A percentile compares a stretch with the other conserved stretches of the same genome.
These are phyloP conservation scores for Sporothrix protearum DNA, from an alignment of 2,329 filamentous ascomycete species.

Conservation along the genomic window DNA sequence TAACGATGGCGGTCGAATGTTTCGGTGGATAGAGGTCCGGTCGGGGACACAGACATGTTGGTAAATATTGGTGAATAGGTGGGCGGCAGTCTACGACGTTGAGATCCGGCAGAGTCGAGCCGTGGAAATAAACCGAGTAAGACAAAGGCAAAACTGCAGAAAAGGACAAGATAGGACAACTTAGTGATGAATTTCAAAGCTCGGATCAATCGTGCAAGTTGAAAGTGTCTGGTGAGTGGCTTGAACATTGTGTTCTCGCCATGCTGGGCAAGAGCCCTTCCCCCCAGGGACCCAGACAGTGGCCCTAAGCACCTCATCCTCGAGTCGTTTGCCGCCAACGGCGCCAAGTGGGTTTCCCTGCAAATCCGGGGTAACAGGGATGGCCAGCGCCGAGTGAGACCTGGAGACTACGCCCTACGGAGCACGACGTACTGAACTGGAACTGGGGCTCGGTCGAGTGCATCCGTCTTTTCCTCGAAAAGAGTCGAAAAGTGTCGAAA, in stretches of 20 bases:
- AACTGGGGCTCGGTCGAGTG: neutral
- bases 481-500: neutral
- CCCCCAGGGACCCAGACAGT: neutral
- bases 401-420: no score
- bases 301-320: neutral
- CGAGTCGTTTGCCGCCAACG: neutral
- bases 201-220: neutral
- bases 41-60: no score
- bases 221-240: neutral
- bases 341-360: neutral
- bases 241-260: neutral
- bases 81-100: neutral
- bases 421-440: neutral
- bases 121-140: neutral
- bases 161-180: neutral
- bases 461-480: neutral
- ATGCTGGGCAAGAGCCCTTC: neutral
- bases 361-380: conserved; percentile 18
- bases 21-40: neutral
- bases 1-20: neutral
- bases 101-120: no score
- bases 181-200: neutral
- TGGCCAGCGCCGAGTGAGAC: neutral
- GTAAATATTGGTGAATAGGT: neutral
- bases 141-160: neutral